Evolutionary conservation across 768 basidiomycete species (phyloP).

Genomic region (Podaxis pistillaris): DNA sequence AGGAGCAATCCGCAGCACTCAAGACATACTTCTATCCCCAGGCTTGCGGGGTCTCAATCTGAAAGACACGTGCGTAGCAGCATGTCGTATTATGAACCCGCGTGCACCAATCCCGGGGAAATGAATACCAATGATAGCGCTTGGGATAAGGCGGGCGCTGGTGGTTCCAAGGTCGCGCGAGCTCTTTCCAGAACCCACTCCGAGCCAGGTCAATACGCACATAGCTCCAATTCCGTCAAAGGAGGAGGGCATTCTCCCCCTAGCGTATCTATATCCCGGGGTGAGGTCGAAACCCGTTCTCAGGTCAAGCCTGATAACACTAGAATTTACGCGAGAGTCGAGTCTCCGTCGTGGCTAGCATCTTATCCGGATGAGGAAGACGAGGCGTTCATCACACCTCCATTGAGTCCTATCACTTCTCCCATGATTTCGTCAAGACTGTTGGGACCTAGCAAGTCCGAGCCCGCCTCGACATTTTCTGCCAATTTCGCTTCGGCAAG

Average conservation of each 20-base stretch:
- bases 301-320: not conserved
- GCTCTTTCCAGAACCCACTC: conserved; percentile 5
- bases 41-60: conserved; percentile 2
- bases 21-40: conserved; percentile 1
- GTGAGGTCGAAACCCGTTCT: not conserved
- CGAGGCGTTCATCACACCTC: conserved; percentile 14
- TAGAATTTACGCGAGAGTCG: conserved; percentile 23
- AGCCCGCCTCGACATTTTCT: conserved; percentile 4
- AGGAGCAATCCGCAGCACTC: not conserved
- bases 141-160: not conserved
- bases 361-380: conserved; percentile 24
- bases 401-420: conserved; percentile 19
- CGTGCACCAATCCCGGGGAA: not conserved
- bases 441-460: conserved; percentile 6
- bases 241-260: not conserved
- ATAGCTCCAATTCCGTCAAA: not conserved
- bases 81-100: conserved; percentile 2
- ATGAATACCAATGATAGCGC: not conserved
- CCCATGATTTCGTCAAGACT: conserved; percentile 16
- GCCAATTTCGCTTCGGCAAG: not conserved
- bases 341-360: conserved; percentile 29
- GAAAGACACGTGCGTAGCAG: conserved; percentile 2
- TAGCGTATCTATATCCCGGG: not conserved
- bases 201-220: not conserved
- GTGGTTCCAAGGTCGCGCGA: not conserved